phyloP scores from a whole-genome alignment of 2,329 filamentous ascomycete genomes.

The Neonectria coccinea region DNA sequence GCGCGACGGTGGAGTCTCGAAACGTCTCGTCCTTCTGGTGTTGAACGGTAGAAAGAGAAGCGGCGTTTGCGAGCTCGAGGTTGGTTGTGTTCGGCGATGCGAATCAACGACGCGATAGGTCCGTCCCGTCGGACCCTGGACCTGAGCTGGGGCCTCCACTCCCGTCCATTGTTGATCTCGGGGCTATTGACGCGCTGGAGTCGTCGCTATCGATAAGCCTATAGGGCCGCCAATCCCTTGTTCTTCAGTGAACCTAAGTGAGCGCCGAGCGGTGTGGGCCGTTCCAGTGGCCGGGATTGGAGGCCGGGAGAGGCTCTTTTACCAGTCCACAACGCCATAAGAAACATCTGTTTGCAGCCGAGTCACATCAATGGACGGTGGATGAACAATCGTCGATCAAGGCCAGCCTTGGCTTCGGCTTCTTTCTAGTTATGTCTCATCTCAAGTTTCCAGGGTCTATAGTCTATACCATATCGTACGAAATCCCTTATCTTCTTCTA shows the following conservation, averaged over 20 bases:
- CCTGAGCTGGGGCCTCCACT: slow-evolving; percentile 10
- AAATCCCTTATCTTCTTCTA: slow-evolving; percentile 11
- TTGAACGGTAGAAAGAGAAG: not conserved
- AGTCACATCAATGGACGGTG: not conserved
- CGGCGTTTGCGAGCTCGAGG: not conserved
- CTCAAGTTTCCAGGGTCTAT: not conserved
- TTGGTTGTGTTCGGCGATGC: slow-evolving; percentile 16
- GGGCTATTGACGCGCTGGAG: slow-evolving; percentile 20
- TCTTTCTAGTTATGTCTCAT: too few species aligned
- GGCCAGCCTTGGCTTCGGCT: not conserved
- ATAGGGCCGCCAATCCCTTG: not conserved
- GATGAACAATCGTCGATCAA: not conserved
- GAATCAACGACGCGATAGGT: slow-evolving; percentile 24
- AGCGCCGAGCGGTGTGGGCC: slow-evolving; percentile 1
- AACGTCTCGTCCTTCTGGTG: not conserved
- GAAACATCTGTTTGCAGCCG: not conserved
- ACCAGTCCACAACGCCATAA: not conserved
- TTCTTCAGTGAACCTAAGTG: not conserved
- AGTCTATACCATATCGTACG: too few species aligned
- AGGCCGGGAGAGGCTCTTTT: not conserved
- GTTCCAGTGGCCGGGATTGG: not conserved
- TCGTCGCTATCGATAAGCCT: slow-evolving; percentile 15
- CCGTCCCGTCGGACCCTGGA: not conserved
- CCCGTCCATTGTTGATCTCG: slow-evolving; percentile 15
- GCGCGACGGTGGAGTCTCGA: not conserved